These are phyloP conservation scores for Phytophthora chlamydospora DNA, from an alignment of 352 stramenopile genomes.

Conservation along the genomic window DNA sequence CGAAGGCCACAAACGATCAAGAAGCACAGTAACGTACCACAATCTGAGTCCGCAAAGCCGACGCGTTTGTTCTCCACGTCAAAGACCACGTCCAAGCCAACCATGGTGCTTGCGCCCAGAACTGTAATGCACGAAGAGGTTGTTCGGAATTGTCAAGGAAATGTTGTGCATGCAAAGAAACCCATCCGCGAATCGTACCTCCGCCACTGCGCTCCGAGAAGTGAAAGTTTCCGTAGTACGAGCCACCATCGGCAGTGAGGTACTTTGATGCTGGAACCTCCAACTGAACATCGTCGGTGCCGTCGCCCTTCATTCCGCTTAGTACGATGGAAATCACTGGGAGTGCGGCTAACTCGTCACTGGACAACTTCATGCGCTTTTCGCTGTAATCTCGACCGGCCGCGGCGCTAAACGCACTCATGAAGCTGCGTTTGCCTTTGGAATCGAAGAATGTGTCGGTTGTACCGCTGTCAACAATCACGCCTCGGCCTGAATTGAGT, in stretches of 20 bases:
- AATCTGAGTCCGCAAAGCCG: constrained; percentile 77
- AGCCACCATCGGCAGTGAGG: constrained; percentile 55
- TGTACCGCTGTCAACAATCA: constrained; percentile 88
- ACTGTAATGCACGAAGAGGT: constrained; percentile 42
- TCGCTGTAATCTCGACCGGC: constrained; percentile 65
- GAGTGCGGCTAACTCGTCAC: constrained; percentile 46
- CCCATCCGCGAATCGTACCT: constrained; percentile 39
- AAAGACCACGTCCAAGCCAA: constrained; percentile 88
- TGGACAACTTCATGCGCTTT: constrained; percentile 53
- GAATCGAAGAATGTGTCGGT: constrained; percentile 85
- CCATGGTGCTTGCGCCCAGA: constrained; percentile 78
- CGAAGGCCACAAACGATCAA: background rate
- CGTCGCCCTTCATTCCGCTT: constrained; percentile 48
- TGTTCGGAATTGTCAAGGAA: constrained; percentile 9
- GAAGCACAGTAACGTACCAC: constrained; percentile 43
- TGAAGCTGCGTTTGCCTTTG: constrained; percentile 56
- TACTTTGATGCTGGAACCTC: constrained; percentile 73
- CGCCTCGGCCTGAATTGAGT: constrained; percentile 75
- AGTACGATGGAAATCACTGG: constrained; percentile 77
- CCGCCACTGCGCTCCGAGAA: constrained; percentile 81
- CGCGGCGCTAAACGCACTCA: constrained; percentile 50
- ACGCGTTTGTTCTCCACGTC: constrained; percentile 77
- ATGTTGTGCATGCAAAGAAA: constrained; percentile 1
- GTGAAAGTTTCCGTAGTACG: constrained; percentile 81
- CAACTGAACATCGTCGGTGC: constrained; percentile 63